Conservation (phyloP, 768 basidiomycete genomes). For the Pisolithus orientalis region DNA sequence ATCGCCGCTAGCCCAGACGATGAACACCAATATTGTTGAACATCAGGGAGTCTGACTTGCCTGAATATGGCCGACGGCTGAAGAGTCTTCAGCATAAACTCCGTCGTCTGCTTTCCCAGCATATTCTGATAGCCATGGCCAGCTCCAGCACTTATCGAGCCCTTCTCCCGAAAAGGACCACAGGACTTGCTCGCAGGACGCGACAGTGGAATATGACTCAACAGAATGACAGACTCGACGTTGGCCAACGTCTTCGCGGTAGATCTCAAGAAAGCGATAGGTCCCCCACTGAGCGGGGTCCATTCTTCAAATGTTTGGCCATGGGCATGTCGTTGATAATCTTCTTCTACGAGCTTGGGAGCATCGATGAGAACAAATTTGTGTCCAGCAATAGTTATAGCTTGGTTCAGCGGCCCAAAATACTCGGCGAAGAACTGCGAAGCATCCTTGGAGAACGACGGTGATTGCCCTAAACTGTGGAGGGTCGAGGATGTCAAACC, state of each 20-base stretch:
- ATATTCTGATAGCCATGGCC: conserved; percentile 81
- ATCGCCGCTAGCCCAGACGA: conserved; percentile 57
- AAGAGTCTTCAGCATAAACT: conserved; percentile 64
- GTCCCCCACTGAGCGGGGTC: conserved; percentile 45
- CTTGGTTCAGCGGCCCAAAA: conserved; percentile 67
- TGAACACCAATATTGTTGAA: neutral
- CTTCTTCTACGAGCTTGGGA: conserved; percentile 78
- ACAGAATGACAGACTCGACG: conserved; percentile 51
- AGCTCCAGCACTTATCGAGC: conserved; percentile 66
- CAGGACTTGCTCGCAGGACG: conserved; percentile 70
- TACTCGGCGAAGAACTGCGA: conserved; percentile 50
- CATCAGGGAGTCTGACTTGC: conserved; percentile 31
- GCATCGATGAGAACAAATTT: conserved; percentile 69
- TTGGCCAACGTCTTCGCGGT: conserved; percentile 18
- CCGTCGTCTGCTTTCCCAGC: conserved; percentile 71
- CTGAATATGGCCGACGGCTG: conserved; percentile 68
- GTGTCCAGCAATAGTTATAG: conserved; percentile 59
- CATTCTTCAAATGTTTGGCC: conserved; percentile 49
- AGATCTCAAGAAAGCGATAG: conserved; percentile 55
- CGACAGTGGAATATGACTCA: conserved; percentile 83
- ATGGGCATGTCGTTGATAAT: conserved; percentile 56
- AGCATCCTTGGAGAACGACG: conserved; percentile 45
- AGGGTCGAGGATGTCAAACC: neutral
- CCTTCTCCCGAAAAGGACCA: conserved; percentile 69
- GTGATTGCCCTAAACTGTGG: conserved; percentile 48